These are phyloP conservation scores for Mimosa bimucronata DNA, from an alignment of 306 rosid species.

Conservation along the genomic window DNA sequence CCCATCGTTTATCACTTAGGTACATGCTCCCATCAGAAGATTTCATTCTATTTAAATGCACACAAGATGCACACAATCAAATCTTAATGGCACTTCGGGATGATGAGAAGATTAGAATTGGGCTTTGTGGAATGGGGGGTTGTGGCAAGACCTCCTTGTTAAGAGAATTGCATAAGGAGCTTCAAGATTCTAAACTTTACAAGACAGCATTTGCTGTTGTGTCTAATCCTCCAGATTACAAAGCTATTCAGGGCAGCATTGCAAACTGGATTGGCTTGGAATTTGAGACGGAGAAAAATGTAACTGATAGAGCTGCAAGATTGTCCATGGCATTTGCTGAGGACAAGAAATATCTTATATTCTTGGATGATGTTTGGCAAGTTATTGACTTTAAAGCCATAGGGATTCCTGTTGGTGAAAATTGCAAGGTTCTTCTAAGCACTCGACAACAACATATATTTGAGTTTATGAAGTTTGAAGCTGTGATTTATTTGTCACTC, in stretches of 20 bases:
- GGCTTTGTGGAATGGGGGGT: no score
- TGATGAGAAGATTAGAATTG: not conserved
- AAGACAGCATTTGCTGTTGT: not conserved
- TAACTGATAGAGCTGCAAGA: no score
- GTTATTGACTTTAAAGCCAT: not conserved
- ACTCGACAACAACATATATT: not conserved
- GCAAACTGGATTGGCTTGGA: no score
- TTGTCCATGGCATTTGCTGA: not conserved
- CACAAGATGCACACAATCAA: not conserved
- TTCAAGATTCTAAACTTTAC: not conserved
- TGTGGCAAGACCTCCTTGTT: slow-evolving; percentile 8
- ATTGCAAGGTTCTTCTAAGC: not conserved
- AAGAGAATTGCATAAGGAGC: not conserved
- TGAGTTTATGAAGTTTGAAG: not conserved
- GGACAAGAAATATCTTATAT: not conserved
- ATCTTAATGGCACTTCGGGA: not conserved
- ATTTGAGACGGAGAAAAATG: no score
- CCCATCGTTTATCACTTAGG: not conserved
- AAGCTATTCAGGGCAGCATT: not conserved
- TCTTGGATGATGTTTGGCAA: slow-evolving; percentile 23
- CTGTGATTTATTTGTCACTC: not conserved
- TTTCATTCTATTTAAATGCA: not conserved
- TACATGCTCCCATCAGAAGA: no score
- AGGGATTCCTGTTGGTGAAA: not conserved
- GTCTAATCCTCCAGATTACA: not conserved